Conservation (phyloP, 2,329 filamentous ascomycete genomes). For the Penicillium sp. region DNA sequence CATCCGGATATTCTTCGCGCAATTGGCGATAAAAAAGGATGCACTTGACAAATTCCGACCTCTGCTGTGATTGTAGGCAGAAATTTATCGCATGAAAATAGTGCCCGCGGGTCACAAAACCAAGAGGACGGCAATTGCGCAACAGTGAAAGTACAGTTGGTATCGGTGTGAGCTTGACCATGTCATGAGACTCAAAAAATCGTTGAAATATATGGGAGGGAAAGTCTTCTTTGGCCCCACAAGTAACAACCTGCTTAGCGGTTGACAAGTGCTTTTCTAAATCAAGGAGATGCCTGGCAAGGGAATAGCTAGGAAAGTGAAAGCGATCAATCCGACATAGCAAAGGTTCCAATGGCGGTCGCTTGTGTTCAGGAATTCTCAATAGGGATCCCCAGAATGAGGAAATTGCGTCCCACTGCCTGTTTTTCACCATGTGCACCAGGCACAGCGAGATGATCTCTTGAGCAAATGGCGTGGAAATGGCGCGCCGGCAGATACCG, state of each 20-base stretch:
- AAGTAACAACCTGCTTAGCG: too few relatives aligned
- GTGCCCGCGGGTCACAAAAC: constrained; percentile 24
- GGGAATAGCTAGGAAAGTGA: not conserved
- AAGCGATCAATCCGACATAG: not conserved
- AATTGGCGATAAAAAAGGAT: constrained; percentile 44
- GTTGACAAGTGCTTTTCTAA: not conserved
- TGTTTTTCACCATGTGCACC: constrained; percentile 29
- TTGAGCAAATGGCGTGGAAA: constrained; percentile 21
- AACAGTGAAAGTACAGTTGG: constrained; percentile 25
- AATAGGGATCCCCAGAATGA: constrained; percentile 21
- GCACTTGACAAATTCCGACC: constrained; percentile 29
- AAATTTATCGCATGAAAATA: constrained; percentile 23
- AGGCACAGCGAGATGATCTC: constrained; percentile 31
- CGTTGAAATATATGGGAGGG: not conserved
- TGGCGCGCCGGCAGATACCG: constrained; percentile 44
- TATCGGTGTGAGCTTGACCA: not conserved
- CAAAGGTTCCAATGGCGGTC: not conserved
- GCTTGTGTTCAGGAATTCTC: not conserved
- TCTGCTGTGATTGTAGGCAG: constrained; percentile 27
- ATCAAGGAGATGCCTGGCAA: not conserved
- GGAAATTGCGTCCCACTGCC: constrained; percentile 30
- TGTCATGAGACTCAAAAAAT: not conserved
- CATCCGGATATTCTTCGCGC: constrained; percentile 33
- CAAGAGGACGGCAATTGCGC: constrained; percentile 24
- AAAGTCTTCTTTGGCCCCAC: not conserved